A percentile compares a stretch with the other conserved stretches of the same genome.
Evolutionary conservation across 2,329 filamentous ascomycete species (phyloP).

Genomic region (Trichoderma gracile): DNA sequence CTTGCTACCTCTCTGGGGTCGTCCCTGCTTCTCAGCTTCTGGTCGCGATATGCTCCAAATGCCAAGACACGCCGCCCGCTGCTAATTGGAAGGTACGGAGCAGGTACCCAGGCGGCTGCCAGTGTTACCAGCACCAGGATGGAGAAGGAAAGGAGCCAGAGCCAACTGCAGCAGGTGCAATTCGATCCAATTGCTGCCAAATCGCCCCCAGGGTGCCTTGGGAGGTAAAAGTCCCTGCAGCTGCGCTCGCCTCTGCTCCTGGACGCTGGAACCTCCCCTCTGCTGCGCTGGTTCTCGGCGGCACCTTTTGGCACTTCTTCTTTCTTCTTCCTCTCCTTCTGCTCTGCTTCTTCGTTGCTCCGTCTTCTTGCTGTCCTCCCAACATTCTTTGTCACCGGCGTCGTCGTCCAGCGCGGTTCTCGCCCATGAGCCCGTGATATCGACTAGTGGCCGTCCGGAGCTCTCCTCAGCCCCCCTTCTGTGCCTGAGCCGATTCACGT

Average conservation of each 20-base stretch:
- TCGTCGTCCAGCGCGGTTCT: not conserved
- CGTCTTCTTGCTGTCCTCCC: not conserved
- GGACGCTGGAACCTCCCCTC: conserved; percentile 10
- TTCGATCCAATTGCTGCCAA: conserved; percentile 13
- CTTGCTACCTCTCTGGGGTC: too few relatives aligned
- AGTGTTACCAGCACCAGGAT: conserved; percentile 6
- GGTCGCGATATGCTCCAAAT: too few relatives aligned
- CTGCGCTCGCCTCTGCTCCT: not conserved
- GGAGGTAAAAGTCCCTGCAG: conserved; percentile 22
- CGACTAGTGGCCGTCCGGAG: not conserved
- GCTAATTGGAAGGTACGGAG: too few relatives aligned
- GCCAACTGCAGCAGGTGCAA: conserved; percentile 10
- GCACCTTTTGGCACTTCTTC: not conserved
- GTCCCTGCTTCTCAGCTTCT: too few relatives aligned
- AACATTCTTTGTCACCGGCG: not conserved
- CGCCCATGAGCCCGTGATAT: conserved; percentile 10
- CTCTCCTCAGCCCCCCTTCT: not conserved
- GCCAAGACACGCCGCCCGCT: too few relatives aligned
- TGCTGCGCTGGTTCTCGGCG: not conserved
- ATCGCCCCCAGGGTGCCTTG: conserved; percentile 3
- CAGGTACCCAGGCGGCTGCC: too few relatives aligned
- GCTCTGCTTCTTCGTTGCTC: not conserved
- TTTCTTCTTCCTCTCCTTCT: not conserved
- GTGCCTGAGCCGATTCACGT: not conserved
- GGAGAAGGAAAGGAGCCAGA: not conserved